A percentile compares a stretch with the other conserved stretches of the same genome.
These are phyloP conservation scores for Knoxia roxburghii DNA, from an alignment of 257 asterid species.

Conservation along the genomic window DNA sequence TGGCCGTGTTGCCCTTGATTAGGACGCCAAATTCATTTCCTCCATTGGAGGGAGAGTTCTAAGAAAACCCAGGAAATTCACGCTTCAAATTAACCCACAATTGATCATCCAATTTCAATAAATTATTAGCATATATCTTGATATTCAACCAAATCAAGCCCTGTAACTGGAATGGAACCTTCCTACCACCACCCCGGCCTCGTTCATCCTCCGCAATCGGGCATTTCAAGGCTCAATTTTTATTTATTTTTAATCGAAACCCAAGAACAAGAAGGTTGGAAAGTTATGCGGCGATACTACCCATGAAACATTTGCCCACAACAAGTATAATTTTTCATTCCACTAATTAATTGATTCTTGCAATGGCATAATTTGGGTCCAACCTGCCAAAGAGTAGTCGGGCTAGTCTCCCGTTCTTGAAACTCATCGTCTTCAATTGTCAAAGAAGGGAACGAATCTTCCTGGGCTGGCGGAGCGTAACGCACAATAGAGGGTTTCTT, in stretches of 20 bases:
- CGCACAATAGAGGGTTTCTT: conserved; percentile 25
- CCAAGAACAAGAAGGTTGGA: neutral
- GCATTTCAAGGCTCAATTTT: conserved; percentile 8
- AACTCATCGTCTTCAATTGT: conserved; percentile 48
- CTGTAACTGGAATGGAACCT: too few species aligned
- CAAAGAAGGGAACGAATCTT: conserved; percentile 30
- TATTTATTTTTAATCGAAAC: too few species aligned
- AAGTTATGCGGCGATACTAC: too few species aligned
- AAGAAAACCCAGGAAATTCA: too few species aligned
- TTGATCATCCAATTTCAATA: too few species aligned
- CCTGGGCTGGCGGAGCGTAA: conserved; percentile 29
- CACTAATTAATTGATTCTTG: conserved; percentile 1
- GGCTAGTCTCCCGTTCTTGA: conserved; percentile 41
- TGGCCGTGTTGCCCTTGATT: too few species aligned
- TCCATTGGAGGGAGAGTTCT: too few species aligned
- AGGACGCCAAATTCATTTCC: too few species aligned
- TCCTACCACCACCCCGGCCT: conserved; percentile 18
- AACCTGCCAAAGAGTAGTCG: conserved; percentile 73
- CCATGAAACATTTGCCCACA: too few species aligned
- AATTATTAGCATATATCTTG: too few species aligned
- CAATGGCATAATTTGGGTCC: neutral
- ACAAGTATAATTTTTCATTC: conserved; percentile 7
- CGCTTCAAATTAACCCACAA: too few species aligned
- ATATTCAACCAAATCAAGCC: too few species aligned
- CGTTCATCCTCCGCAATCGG: neutral